Percentiles rank a stretch among this genome's conserved stretches.
Evolutionary conservation across 441 rosid genomes (phyloP).

Genomic region (Raphanus hybrid): DNA sequence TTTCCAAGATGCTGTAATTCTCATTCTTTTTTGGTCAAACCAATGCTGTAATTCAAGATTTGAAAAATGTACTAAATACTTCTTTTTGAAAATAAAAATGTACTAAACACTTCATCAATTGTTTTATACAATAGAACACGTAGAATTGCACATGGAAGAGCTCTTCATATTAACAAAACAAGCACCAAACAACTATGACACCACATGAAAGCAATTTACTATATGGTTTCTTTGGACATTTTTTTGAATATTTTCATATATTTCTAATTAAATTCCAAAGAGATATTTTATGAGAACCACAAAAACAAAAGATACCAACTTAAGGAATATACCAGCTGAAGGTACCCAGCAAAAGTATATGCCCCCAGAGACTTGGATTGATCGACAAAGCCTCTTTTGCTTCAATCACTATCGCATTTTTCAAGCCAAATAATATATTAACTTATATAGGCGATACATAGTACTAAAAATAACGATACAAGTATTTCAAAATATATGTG

Average conservation of each 20-base stretch:
- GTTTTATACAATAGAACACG: no score
- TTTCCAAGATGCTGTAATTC: no score
- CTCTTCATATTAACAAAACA: no score
- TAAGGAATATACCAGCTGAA: conserved; percentile 39
- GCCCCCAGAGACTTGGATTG: conserved; percentile 25
- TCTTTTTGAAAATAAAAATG: no score
- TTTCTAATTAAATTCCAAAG: not conserved
- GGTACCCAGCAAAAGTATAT: conserved; percentile 36
- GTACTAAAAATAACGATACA: not conserved
- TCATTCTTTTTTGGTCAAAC: no score
- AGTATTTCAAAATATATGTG: not conserved
- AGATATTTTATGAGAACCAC: conserved; percentile 29
- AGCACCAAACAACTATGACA: no score
- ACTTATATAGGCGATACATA: not conserved
- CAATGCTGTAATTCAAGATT: no score
- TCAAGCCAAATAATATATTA: not conserved
- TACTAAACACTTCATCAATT: no score
- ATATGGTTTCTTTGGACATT: no score
- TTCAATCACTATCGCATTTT: conserved; percentile 10
- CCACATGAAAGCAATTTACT: no score
- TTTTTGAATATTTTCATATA: not conserved
- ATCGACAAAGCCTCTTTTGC: conserved; percentile 15
- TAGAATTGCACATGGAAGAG: no score
- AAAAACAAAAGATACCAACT: conserved; percentile 7
- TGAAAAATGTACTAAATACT: no score